Evolutionary conservation across 2,329 filamentous ascomycete genomes (phyloP).

Genomic region (Monosporascus sp.): DNA sequence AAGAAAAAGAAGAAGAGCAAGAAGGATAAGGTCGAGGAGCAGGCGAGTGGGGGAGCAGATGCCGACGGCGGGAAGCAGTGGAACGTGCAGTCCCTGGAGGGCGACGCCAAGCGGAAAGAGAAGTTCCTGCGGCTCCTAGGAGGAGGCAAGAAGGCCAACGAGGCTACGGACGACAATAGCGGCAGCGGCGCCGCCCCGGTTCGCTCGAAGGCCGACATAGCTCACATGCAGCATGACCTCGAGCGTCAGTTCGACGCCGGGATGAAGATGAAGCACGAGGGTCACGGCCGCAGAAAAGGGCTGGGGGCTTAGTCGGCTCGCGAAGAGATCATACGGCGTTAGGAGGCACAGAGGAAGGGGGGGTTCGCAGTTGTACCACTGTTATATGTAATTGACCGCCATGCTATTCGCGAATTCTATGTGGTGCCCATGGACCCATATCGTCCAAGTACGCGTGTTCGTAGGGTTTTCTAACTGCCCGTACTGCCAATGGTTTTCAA

Average conservation of each 20-base stretch:
- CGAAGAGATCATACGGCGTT: background rate
- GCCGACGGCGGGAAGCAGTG: slow-evolving; percentile 37
- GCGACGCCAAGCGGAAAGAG: slow-evolving; percentile 44
- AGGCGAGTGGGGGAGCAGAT: slow-evolving; percentile 13
- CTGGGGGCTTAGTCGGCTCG: slow-evolving; percentile 39
- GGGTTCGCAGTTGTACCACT: too few relatives aligned
- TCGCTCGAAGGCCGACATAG: slow-evolving; percentile 20
- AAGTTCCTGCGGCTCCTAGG: slow-evolving; percentile 56
- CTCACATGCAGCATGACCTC: slow-evolving; percentile 41
- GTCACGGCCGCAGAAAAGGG: slow-evolving; percentile 43
- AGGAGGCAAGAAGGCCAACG: slow-evolving; percentile 40
- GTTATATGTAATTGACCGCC: too few relatives aligned
- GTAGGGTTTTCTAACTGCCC: too few relatives aligned
- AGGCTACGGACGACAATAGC: slow-evolving; percentile 5
- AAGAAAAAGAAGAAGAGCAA: slow-evolving; percentile 20
- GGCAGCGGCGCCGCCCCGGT: slow-evolving; percentile 4
- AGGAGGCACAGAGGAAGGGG: background rate
- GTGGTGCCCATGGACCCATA: too few relatives aligned
- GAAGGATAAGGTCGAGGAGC: slow-evolving; percentile 17
- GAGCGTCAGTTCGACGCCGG: slow-evolving; percentile 53
- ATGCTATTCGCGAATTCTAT: too few relatives aligned
- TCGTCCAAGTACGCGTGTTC: too few relatives aligned
- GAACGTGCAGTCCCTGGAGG: slow-evolving; percentile 48
- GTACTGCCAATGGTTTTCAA: too few relatives aligned
- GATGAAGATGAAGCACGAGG: slow-evolving; percentile 51